phyloP scores from a whole-genome alignment of 441 rosid genomes.

The Arabidopsis lyrata region DNA sequence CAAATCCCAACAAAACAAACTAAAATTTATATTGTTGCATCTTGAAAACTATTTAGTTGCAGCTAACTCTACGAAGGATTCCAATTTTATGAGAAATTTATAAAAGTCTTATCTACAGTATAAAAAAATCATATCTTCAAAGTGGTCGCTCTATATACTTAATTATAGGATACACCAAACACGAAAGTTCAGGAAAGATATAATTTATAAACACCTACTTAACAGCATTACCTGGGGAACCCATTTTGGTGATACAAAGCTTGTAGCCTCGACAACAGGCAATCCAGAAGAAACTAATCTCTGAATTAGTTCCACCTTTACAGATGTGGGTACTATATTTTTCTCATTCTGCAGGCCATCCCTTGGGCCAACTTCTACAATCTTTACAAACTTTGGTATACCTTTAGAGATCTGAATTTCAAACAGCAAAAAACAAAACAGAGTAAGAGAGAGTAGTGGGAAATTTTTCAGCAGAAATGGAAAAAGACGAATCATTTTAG shows the following conservation, averaged over 20 bases:
- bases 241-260: constrained; percentile 99
- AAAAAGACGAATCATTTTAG: not conserved
- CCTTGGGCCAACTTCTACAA: constrained; percentile 98
- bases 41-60: not conserved
- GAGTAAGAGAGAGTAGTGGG: constrained; percentile 8
- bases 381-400: constrained; percentile 88
- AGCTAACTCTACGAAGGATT: not conserved
- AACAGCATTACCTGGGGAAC: constrained; percentile 82
- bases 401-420: constrained; percentile 64
- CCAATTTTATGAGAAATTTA: not conserved
- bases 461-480: not conserved
- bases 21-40: not conserved
- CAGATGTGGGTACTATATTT: constrained; percentile 71
- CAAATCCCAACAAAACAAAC: not conserved
- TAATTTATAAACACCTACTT: not conserved
- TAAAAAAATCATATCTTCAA: not conserved
- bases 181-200: not conserved
- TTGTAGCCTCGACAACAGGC: constrained; percentile 93
- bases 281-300: constrained; percentile 81
- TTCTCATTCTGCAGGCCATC: constrained; percentile 99
- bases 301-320: constrained; percentile 86
- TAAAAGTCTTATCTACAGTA: not conserved
- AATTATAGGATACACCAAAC: constrained; percentile 4
- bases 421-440: constrained; percentile 11
- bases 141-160: not conserved